Evolutionary conservation across 305 asterid species (phyloP).

Genomic region (Solanum hybrid): DNA sequence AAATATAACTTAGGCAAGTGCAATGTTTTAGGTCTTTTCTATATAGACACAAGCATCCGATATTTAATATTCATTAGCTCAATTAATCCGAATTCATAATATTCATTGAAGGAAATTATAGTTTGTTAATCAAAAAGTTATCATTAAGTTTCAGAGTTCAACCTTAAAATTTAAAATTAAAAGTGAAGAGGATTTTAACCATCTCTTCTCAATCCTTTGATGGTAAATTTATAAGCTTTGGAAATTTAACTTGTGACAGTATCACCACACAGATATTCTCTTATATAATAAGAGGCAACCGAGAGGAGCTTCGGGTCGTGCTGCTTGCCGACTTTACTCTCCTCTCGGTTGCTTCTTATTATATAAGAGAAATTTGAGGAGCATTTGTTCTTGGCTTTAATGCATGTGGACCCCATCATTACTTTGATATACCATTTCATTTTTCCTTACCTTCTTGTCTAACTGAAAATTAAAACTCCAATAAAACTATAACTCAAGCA

Average conservation of each 20-base stretch:
- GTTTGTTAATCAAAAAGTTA: neutral
- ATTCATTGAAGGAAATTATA: neutral
- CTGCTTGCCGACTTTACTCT: neutral
- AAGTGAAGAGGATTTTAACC: neutral
- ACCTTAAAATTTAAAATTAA: neutral
- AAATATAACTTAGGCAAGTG: neutral
- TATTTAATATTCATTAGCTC: neutral
- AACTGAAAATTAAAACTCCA: no score
- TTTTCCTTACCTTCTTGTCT: no score
- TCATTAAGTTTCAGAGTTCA: neutral
- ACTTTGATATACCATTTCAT: no score
- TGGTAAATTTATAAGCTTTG: neutral
- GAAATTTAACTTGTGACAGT: neutral
- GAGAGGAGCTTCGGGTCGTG: neutral
- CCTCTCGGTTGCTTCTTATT: no score
- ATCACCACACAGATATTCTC: neutral
- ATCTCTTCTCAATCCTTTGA: neutral
- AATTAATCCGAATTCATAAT: neutral
- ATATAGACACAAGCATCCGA: no score
- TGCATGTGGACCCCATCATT: no score
- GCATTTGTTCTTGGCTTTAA: no score
- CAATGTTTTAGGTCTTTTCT: neutral
- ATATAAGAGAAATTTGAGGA: neutral
- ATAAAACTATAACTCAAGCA: no score
- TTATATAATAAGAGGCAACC: neutral